Percentiles rank a stretch among this genome's conserved stretches.
phyloP scores from a whole-genome alignment of 2,329 filamentous ascomycete genomes.

The Fusarium illudens region DNA sequence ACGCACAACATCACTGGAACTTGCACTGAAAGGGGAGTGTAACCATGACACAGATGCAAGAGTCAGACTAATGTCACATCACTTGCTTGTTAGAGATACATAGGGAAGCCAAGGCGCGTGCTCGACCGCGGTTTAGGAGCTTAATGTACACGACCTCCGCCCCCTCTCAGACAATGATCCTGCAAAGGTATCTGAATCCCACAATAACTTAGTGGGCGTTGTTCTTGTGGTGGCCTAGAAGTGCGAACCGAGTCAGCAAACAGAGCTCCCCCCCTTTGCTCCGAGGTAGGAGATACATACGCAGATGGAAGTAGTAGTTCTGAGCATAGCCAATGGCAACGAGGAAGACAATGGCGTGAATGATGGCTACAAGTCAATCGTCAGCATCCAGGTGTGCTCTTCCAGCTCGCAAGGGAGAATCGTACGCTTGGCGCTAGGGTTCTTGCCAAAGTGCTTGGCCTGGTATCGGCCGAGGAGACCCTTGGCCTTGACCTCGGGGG shows the following conservation, averaged over 20 bases:
- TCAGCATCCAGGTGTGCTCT: constrained; percentile 19
- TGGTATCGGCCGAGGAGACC: constrained; percentile 91
- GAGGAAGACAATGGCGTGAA: constrained; percentile 83
- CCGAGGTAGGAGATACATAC: constrained; percentile 67
- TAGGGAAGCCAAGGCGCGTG: constrained; percentile 48
- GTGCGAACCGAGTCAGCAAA: constrained; percentile 26
- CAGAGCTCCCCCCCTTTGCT: background rate
- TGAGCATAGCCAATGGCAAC: constrained; percentile 89
- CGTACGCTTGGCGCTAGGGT: constrained; percentile 87
- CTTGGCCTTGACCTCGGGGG: constrained; percentile 82
- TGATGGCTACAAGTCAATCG: constrained; percentile 70
- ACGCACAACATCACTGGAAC: background rate
- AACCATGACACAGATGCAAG: background rate
- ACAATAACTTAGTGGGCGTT: constrained; percentile 82
- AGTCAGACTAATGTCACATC: constrained; percentile 38
- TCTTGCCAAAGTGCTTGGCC: constrained; percentile 93
- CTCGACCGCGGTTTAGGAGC: constrained; percentile 49
- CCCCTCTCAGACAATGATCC: constrained; percentile 38
- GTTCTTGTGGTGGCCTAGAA: constrained; percentile 98
- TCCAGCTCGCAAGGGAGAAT: constrained; percentile 37
- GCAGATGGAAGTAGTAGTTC: constrained; percentile 99
- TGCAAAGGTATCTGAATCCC: constrained; percentile 29
- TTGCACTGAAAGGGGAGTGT: background rate
- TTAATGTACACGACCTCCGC: constrained; percentile 54
- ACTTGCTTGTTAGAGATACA: constrained; percentile 46